A percentile compares a stretch with the other conserved stretches of the same genome.
Evolutionary conservation across 176 grass and related monocot genomes (phyloP).

Genomic region (Lolium multiflorum): DNA sequence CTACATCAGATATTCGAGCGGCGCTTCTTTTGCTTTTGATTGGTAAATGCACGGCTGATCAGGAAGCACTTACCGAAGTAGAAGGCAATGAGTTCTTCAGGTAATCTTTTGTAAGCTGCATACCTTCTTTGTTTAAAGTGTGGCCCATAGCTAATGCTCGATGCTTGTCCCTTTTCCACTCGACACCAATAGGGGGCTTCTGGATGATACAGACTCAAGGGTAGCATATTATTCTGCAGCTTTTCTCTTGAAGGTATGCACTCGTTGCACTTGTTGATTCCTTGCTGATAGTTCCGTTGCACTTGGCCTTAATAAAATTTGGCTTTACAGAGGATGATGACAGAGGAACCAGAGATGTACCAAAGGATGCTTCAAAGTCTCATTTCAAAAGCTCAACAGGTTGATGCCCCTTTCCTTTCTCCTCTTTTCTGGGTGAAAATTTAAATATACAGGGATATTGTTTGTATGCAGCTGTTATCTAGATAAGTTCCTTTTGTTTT

Average conservation of each 20-base stretch:
- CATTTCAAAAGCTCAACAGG: slow-evolving; percentile 98
- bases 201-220: slow-evolving; percentile 95
- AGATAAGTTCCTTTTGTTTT: slow-evolving; percentile 12
- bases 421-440: neutral
- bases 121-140: slow-evolving; percentile 8
- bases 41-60: slow-evolving; percentile 97
- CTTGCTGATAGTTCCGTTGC: slow-evolving; percentile 25
- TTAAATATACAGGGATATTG: neutral
- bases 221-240: slow-evolving; percentile 99
- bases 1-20: slow-evolving; percentile 96
- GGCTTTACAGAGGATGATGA: slow-evolving; percentile 89
- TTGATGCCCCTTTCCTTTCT: slow-evolving; percentile 30
- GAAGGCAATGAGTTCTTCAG: slow-evolving; percentile 99
- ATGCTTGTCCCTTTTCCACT: slow-evolving; percentile 33
- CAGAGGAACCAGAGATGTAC: slow-evolving; percentile 92
- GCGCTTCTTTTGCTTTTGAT: slow-evolving; percentile 91
- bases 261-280: slow-evolving; percentile 30
- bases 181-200: slow-evolving; percentile 69
- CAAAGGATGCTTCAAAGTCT: slow-evolving; percentile 95
- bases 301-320: slow-evolving; percentile 38
- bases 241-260: slow-evolving; percentile 92
- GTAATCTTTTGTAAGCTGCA: slow-evolving; percentile 49
- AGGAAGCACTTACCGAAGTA: slow-evolving; percentile 86
- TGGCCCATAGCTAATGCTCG: slow-evolving; percentile 30
- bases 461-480: slow-evolving; percentile 19